Evolutionary conservation across 768 basidiomycete genomes (phyloP).

Genomic region (Pulveroboletus sp.): DNA sequence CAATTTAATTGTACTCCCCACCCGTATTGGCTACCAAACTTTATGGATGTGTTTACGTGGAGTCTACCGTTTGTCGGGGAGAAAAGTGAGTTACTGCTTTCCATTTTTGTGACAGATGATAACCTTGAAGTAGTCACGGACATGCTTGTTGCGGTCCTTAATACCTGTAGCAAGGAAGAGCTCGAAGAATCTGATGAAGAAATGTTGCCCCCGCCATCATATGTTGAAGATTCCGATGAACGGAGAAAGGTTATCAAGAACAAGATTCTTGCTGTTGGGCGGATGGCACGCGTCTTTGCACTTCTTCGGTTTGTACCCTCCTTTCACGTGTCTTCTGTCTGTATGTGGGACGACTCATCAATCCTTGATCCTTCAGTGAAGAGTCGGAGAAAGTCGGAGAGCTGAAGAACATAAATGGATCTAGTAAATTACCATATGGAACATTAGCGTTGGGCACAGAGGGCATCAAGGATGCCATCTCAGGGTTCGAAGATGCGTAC

Average conservation of each 20-base stretch:
- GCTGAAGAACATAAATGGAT: conserved; percentile 85
- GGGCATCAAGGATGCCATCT: conserved; percentile 92
- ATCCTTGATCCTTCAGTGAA: conserved; percentile 51
- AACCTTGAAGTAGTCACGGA: conserved; percentile 70
- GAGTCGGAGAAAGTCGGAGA: conserved; percentile 98
- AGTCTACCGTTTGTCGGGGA: conserved; percentile 96
- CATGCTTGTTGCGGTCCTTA: conserved; percentile 95
- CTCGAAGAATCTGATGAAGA: conserved; percentile 72
- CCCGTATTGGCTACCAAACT: conserved; percentile 97
- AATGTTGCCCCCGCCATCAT: conserved; percentile 32
- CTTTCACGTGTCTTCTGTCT: neutral
- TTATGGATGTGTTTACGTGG: conserved; percentile 99
- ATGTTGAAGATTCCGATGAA: conserved; percentile 52
- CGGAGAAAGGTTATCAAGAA: conserved; percentile 92
- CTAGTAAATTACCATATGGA: conserved; percentile 73
- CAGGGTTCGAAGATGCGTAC: conserved; percentile 92
- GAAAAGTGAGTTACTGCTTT: conserved; percentile 60
- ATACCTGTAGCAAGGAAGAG: conserved; percentile 95
- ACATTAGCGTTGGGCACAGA: conserved; percentile 85
- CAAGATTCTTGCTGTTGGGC: conserved; percentile 96
- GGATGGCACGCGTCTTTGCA: conserved; percentile 95
- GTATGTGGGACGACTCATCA: neutral
- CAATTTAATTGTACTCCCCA: conserved; percentile 98
- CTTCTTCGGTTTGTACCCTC: conserved; percentile 75
- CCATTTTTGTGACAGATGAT: neutral